Evolutionary conservation across 768 basidiomycete genomes (phyloP).

Genomic region (Tylopilus rubrobrunneus): DNA sequence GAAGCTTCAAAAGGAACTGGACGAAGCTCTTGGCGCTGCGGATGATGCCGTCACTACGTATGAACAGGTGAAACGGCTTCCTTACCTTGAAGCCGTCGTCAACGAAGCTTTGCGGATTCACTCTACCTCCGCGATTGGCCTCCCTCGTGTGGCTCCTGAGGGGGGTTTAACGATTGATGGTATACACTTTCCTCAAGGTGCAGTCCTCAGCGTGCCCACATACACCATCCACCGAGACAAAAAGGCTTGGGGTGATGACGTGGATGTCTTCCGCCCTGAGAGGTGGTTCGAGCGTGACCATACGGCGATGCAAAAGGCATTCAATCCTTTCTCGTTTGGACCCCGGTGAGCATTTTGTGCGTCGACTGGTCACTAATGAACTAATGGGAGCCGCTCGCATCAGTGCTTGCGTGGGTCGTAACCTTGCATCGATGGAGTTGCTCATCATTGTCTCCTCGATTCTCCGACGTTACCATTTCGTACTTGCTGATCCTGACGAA

Average conservation of each 20-base stretch:
- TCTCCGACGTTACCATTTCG: slow-evolving; percentile 70
- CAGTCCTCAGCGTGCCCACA: slow-evolving; percentile 74
- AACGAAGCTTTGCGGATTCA: slow-evolving; percentile 83
- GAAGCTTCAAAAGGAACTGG: slow-evolving; percentile 76
- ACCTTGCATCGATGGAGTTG: slow-evolving; percentile 76
- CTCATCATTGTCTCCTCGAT: slow-evolving; percentile 80
- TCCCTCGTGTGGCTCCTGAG: slow-evolving; percentile 74
- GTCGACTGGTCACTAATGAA: not conserved
- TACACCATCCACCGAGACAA: slow-evolving; percentile 79
- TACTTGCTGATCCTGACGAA: slow-evolving; percentile 56
- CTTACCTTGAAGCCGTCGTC: slow-evolving; percentile 84
- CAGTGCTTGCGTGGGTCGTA: slow-evolving; percentile 82
- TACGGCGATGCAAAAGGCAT: slow-evolving; percentile 59
- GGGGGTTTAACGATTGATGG: slow-evolving; percentile 59
- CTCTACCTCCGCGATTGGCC: slow-evolving; percentile 78
- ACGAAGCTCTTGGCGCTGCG: slow-evolving; percentile 51
- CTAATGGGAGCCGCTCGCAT: slow-evolving; percentile 1
- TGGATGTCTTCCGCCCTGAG: slow-evolving; percentile 73
- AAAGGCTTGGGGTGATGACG: slow-evolving; percentile 74
- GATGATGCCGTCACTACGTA: slow-evolving; percentile 59
- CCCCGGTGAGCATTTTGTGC: slow-evolving; percentile 48
- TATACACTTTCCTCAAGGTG: slow-evolving; percentile 67
- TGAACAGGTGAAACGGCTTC: slow-evolving; percentile 67
- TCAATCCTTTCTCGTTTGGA: slow-evolving; percentile 84
- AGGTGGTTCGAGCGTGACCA: slow-evolving; percentile 77